Conservation (phyloP, 257 asterid species). For the Solanum appendiculatum region DNA sequence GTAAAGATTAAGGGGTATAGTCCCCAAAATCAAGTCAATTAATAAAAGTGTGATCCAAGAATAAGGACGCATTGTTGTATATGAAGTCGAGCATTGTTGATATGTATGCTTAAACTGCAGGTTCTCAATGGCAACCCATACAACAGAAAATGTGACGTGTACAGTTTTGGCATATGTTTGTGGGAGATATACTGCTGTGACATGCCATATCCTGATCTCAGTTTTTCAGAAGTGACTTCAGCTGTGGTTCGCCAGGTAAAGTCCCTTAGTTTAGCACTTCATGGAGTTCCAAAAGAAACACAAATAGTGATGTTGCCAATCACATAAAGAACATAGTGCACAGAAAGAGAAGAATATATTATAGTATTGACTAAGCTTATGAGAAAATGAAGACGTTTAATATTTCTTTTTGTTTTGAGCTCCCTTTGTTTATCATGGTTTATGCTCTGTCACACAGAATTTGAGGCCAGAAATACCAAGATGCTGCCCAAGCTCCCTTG, state of each 20-base stretch:
- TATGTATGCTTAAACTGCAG: slow-evolving; percentile 19
- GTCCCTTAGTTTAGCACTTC: neutral
- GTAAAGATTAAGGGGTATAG: neutral
- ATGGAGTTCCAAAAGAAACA: neutral
- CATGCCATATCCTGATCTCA: slow-evolving; percentile 91
- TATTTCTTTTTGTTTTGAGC: neutral
- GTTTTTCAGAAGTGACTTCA: slow-evolving; percentile 87
- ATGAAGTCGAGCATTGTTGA: neutral
- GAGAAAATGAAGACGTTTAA: neutral
- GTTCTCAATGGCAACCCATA: slow-evolving; percentile 71
- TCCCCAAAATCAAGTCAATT: neutral
- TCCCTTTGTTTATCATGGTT: neutral
- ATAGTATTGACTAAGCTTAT: neutral
- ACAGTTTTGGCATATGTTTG: slow-evolving; percentile 77
- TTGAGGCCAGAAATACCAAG: slow-evolving; percentile 85
- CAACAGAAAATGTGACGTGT: slow-evolving; percentile 78
- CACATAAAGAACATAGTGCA: neutral
- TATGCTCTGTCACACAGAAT: slow-evolving; percentile 27
- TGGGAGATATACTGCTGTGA: slow-evolving; percentile 92
- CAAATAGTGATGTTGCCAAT: neutral
- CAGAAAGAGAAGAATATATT: neutral
- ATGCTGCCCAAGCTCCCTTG: slow-evolving; percentile 73
- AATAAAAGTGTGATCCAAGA: neutral
- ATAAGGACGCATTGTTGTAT: neutral
- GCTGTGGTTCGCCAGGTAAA: slow-evolving; percentile 87